Evolutionary conservation across 2,329 filamentous ascomycete species (phyloP), one percentile per base, ranked within the genome.

Genomic region (Sporothrix phasma): DNA sequence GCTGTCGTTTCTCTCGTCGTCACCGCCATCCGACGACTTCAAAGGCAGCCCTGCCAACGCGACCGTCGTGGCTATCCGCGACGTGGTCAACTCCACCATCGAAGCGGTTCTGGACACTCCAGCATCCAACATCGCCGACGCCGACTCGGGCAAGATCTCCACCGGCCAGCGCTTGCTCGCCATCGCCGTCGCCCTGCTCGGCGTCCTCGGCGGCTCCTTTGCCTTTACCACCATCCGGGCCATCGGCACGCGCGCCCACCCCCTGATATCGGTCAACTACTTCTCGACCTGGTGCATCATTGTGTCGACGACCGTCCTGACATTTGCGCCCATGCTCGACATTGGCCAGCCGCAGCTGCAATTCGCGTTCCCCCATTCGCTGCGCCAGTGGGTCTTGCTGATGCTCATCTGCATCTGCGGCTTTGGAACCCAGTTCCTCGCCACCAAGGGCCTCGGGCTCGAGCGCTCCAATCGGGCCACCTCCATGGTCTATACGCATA

Each of bases 241-340:
- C 74, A 93, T 96, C 66, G 92, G 92, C 15, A 84, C 84, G 69
- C 83, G 89, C 31, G 88, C 89, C 0, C 90, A 96, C 72, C 84
- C 92, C 0, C 78, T 96, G n/a, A 85, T 96, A 64, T 88, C 84
- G 1, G 90, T 96, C 64, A 95, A 90, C 70, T 95, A 92, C 74
- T 96, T 96, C 71, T 85, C 86, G 3, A 77, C 79, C 0, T 87
- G 84, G 76, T 89, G 87, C 69, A 87, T 84, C 0, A 69, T 92
- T 2, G 85, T 96, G 56, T 87, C 86, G 49, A 72, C 81, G 1
- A 69, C 84, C 0, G 83, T 83, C 34, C 82, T 95, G 68, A 76
- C 79, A 1, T 79, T 79, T 4, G 78, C 76, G 0, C 78, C 81
- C 19, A 43, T 73, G n/a, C 73, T 79, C 58, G 70, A 77, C 66